Conservation (phyloP, 2,329 filamentous ascomycete species). For the Tetracladium maxilliforme region DNA sequence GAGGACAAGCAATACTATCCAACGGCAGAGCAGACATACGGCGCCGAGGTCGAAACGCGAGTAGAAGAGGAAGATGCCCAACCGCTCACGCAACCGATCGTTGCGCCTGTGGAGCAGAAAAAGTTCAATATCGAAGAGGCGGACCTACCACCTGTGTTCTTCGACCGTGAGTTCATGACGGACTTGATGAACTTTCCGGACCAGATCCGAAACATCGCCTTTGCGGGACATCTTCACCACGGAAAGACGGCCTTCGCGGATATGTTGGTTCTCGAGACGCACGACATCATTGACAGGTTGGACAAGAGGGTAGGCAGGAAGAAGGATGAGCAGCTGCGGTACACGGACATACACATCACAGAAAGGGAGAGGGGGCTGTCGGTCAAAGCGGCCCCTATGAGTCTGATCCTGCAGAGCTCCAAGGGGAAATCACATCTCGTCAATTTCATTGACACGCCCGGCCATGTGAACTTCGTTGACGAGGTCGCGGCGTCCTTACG, state of each 20-base stretch:
- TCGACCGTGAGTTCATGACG: constrained; percentile 82
- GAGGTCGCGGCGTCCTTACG: constrained; percentile 83
- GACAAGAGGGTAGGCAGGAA: constrained; percentile 71
- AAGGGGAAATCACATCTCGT: constrained; percentile 90
- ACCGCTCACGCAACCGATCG: constrained; percentile 80
- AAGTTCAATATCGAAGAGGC: constrained; percentile 91
- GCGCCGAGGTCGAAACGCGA: constrained; percentile 82
- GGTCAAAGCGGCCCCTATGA: constrained; percentile 90
- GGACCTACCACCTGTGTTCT: constrained; percentile 77
- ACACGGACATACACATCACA: constrained; percentile 82
- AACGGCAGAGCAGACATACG: constrained; percentile 92
- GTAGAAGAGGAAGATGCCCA: constrained; percentile 97
- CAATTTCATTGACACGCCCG: constrained; percentile 91
- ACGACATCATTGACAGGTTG: constrained; percentile 66
- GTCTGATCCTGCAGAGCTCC: constrained; percentile 71
- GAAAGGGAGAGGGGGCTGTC: constrained; percentile 85
- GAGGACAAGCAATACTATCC: constrained; percentile 99
- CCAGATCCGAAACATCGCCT: constrained; percentile 81
- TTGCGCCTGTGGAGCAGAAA: constrained; percentile 84
- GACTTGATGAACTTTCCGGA: constrained; percentile 94
- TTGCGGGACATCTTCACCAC: constrained; percentile 89
- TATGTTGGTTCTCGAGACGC: constrained; percentile 92
- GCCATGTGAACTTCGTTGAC: constrained; percentile 96
- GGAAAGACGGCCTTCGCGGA: constrained; percentile 98
- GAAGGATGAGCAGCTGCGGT: constrained; percentile 79